A percentile compares a stretch with the other conserved stretches of the same genome.
These are phyloP conservation scores for Parastagonospora avenae DNA, from an alignment of 2,329 filamentous ascomycete genomes.

Conservation along the genomic window DNA sequence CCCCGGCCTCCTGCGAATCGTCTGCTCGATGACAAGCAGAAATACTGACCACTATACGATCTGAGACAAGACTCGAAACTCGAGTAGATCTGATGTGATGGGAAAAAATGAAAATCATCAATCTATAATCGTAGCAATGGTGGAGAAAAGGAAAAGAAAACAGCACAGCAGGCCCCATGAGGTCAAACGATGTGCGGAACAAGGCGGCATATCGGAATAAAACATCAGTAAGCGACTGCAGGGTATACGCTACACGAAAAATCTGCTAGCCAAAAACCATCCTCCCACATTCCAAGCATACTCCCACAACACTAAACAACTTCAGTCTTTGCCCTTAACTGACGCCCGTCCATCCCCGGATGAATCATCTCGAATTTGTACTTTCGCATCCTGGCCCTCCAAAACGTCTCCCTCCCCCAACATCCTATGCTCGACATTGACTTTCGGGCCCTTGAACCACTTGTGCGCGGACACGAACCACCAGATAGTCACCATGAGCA, in stretches of 20 bases:
- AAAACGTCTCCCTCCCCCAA: constrained; percentile 48
- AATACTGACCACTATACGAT: constrained; percentile 27
- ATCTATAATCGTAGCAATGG: background rate
- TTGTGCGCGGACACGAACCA: constrained; percentile 67
- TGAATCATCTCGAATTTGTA: constrained; percentile 9
- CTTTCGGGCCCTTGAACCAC: constrained; percentile 74
- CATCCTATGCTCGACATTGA: constrained; percentile 66
- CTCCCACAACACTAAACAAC: background rate
- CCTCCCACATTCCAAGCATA: background rate
- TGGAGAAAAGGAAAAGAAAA: background rate
- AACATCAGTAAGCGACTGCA: constrained; percentile 5
- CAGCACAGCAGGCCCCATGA: background rate
- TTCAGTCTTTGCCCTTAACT: constrained; percentile 1
- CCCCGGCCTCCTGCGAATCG: constrained; percentile 18
- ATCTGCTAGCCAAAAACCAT: background rate
- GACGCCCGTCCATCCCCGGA: constrained; percentile 1
- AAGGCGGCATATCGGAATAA: background rate
- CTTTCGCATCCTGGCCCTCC: constrained; percentile 33
- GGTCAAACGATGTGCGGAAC: background rate
- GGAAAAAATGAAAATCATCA: background rate
- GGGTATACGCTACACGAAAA: constrained; percentile 9
- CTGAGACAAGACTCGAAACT: constrained; percentile 6
- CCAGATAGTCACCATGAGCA: constrained; percentile 65
- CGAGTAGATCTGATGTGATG: constrained; percentile 3
- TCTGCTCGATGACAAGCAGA: constrained; percentile 19